Conservation (phyloP, 2,329 filamentous ascomycete genomes). For the Pleurostoma richardsiae region DNA sequence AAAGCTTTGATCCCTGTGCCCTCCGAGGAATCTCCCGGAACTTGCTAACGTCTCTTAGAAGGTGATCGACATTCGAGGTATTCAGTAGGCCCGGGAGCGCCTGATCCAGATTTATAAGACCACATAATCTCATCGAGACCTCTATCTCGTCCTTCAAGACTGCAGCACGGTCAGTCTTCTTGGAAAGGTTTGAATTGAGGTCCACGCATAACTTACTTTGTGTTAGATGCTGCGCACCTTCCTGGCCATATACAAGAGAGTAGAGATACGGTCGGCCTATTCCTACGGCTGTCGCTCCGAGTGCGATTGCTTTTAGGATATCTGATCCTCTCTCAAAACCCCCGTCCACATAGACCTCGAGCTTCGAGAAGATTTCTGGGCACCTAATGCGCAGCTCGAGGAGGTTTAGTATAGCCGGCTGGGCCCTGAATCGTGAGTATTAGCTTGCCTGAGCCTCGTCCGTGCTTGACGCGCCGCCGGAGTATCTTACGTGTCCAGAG, state of each 20-base stretch:
- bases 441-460: neutral
- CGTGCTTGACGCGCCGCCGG: neutral
- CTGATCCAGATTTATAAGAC: conserved; percentile 3
- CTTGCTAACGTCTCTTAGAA: neutral
- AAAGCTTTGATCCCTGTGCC: no score
- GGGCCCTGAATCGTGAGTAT: neutral
- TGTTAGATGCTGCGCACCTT: conserved; percentile 1
- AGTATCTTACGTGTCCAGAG: conserved; percentile 1
- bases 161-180: accelerated
- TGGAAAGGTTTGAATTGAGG: neutral
- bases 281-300: conserved; percentile 48
- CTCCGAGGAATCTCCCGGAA: no score
- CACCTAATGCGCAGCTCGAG: conserved; percentile 48
- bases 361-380: conserved; percentile 41
- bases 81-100: conserved; percentile 4
- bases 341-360: conserved; percentile 51
- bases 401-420: conserved; percentile 22
- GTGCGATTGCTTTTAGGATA: conserved; percentile 47
- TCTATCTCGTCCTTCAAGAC: conserved; percentile 6
- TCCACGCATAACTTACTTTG: conserved; percentile 2
- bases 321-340: conserved; percentile 51
- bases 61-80: conserved; percentile 2
- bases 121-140: conserved; percentile 3
- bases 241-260: conserved; percentile 3
- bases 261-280: conserved; percentile 28